Conservation (phyloP, 2,329 filamentous ascomycete genomes). For the Pseudocercospora musae region DNA sequence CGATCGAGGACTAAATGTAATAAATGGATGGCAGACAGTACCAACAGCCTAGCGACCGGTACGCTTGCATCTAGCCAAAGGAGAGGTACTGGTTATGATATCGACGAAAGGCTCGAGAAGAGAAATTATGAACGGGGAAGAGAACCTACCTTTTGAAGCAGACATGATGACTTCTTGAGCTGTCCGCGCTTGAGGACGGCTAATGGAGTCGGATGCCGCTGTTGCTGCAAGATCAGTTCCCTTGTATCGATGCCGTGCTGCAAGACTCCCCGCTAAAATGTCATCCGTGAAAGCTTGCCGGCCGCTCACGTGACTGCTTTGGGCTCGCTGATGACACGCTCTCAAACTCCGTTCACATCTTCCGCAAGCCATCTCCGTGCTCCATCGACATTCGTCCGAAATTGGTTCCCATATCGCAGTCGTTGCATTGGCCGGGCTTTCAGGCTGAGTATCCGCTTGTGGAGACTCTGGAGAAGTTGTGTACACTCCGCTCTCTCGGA, state of each 20-base stretch:
- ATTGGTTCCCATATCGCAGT: neutral
- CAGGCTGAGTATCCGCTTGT: neutral
- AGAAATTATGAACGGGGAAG: neutral
- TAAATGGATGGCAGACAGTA: conserved; percentile 2
- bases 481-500: neutral
- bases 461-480: neutral
- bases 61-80: conserved; percentile 4
- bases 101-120: neutral
- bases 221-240: conserved; percentile 14
- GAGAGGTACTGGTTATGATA: neutral
- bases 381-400: neutral
- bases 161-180: conserved; percentile 7
- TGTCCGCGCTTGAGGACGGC: conserved; percentile 19
- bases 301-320: neutral
- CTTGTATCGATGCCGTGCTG: conserved; percentile 20
- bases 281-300: neutral
- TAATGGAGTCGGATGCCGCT: conserved; percentile 16
- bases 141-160: conserved; percentile 15
- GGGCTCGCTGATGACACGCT: neutral
- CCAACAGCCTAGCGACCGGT: conserved; percentile 4
- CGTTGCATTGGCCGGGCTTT: neutral
- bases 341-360: neutral
- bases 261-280: neutral
- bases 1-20: conserved; percentile 9
- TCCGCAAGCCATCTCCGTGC: neutral